These are phyloP conservation scores for Cystobasidium tubakii DNA, from an alignment of 768 basidiomycete genomes.

Conservation along the genomic window DNA sequence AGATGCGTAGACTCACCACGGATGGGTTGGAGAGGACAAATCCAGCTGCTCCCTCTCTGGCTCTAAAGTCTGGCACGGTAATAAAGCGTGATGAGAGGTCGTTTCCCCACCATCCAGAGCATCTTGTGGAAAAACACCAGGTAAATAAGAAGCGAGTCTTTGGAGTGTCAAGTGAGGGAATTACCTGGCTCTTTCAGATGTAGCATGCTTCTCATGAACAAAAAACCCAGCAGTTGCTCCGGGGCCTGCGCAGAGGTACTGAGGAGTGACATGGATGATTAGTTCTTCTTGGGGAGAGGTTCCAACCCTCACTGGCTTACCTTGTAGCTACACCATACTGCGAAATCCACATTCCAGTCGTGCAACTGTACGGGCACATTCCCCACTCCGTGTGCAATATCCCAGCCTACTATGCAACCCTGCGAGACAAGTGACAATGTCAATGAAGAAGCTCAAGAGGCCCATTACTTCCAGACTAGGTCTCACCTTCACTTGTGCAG, in stretches of 20 bases:
- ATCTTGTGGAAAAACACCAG: too few relatives aligned
- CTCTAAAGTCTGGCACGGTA: slow-evolving; percentile 7
- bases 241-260: not conserved
- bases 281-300: too few relatives aligned
- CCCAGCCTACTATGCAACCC: slow-evolving; percentile 1
- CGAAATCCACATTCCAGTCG: not conserved
- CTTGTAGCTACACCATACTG: slow-evolving; percentile 15
- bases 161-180: too few relatives aligned
- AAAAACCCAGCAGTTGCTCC: not conserved
- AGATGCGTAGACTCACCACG: not conserved
- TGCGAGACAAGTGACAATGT: too few relatives aligned
- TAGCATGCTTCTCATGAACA: slow-evolving; percentile 4
- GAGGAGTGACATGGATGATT: not conserved
- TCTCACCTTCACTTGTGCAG: not conserved
- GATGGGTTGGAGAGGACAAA: not conserved
- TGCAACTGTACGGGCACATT: not conserved
- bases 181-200: slow-evolving; percentile 7
- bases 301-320: not conserved
- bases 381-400: not conserved
- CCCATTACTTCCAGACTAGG: not conserved
- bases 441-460: too few relatives aligned
- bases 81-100: not conserved
- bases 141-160: too few relatives aligned
- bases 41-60: not conserved
- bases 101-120: slow-evolving; percentile 3